phyloP scores from a whole-genome alignment of 345 rosid genomes.

The Citrus trifoliata region DNA sequence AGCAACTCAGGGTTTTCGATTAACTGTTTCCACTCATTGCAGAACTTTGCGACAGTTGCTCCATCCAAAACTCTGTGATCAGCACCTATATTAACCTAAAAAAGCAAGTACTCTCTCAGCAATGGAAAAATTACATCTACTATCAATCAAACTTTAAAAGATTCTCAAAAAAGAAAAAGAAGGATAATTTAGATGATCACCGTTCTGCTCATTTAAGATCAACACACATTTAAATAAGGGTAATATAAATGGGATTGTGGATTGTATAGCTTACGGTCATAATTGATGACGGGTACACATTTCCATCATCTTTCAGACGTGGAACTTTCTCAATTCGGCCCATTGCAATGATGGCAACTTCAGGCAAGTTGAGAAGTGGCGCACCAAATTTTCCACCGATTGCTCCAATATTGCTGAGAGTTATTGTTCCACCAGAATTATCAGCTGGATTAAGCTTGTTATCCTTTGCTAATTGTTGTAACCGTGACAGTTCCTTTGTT shows the following conservation, averaged over 20 bases:
- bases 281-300: conserved; percentile 56
- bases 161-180: too few species aligned
- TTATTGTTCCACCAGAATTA: conserved; percentile 82
- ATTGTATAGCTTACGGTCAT: conserved; percentile 58
- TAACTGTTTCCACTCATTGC: conserved; percentile 80
- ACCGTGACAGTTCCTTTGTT: conserved; percentile 72
- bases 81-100: conserved; percentile 80
- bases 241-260: not conserved
- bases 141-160: not conserved
- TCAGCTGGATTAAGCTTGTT: conserved; percentile 77
- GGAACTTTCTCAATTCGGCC: conserved; percentile 90
- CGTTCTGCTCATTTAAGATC: not conserved
- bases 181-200: not conserved
- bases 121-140: not conserved
- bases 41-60: conserved; percentile 84
- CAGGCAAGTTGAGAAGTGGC: conserved; percentile 85
- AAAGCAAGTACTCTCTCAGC: not conserved
- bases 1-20: conserved; percentile 85
- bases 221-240: not conserved
- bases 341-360: conserved; percentile 82
- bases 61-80: conserved; percentile 96
- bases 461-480: conserved; percentile 62
- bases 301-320: conserved; percentile 55
- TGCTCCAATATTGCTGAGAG: conserved; percentile 87
- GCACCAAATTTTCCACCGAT: conserved; percentile 93